Evolutionary conservation across 331 rosid species (phyloP).

Genomic region (Dryas integrifolia): DNA sequence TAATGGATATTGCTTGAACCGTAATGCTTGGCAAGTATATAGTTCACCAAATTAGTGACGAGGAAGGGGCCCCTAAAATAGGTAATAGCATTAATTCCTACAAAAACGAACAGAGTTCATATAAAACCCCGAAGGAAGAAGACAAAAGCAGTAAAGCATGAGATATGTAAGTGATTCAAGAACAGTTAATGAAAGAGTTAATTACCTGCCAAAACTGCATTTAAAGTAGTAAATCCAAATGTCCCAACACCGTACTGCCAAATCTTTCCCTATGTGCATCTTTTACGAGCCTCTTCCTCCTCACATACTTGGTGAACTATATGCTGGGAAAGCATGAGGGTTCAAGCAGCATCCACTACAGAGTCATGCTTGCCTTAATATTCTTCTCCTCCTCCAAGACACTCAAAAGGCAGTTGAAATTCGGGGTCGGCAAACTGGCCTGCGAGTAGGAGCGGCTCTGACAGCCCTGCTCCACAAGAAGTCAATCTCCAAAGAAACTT

Average conservation of each 20-base stretch:
- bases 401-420: conserved; percentile 79
- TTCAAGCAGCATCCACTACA: conserved; percentile 46
- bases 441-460: conserved; percentile 70
- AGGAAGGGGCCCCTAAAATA: conserved; percentile 75
- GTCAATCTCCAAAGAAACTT: conserved; percentile 43
- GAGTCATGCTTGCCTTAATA: conserved; percentile 66
- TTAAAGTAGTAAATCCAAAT: background rate
- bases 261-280: conserved; percentile 39
- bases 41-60: conserved; percentile 69
- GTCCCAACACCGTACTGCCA: too few species aligned
- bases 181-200: background rate
- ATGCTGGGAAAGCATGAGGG: conserved; percentile 40
- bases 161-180: conserved; percentile 3
- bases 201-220: conserved; percentile 82
- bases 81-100: conserved; percentile 75
- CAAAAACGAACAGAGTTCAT: background rate
- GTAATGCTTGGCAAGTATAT: conserved; percentile 44
- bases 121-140: too few species aligned
- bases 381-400: conserved; percentile 85
- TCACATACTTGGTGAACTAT: conserved; percentile 69
- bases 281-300: conserved; percentile 70
- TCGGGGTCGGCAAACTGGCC: conserved; percentile 78
- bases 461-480: conserved; percentile 53
- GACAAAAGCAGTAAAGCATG: background rate
- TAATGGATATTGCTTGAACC: conserved; percentile 39